phyloP scores from a whole-genome alignment of 805 yeast genomes.

The Tetrapisispora arboricola region DNA sequence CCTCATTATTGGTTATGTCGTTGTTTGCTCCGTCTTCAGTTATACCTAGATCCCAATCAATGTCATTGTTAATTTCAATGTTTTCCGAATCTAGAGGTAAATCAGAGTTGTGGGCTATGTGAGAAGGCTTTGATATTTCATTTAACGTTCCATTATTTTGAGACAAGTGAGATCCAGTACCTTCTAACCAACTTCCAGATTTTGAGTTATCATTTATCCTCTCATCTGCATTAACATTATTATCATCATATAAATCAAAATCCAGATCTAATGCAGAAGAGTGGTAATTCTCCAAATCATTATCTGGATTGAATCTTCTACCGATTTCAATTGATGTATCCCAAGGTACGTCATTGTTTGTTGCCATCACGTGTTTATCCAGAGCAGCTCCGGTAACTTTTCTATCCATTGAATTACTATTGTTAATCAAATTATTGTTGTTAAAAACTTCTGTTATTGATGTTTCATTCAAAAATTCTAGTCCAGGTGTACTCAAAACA shows the following conservation, averaged over 20 bases:
- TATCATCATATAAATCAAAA: constrained; percentile 25
- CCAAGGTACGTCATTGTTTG: constrained; percentile 9
- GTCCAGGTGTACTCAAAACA: constrained; percentile 56
- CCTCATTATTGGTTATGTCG: constrained; percentile 9
- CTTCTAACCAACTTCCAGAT: constrained; percentile 18
- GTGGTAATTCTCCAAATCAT: constrained; percentile 13
- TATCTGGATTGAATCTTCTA: constrained; percentile 19
- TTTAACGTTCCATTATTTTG: neutral
- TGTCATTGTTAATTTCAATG: constrained; percentile 19
- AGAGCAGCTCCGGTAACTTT: constrained; percentile 26
- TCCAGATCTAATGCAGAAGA: constrained; percentile 23
- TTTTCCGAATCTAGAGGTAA: constrained; percentile 18
- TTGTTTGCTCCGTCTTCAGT: constrained; percentile 11
- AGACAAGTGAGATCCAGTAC: constrained; percentile 11
- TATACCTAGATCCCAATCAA: constrained; percentile 25
- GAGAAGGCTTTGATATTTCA: neutral
- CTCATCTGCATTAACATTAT: neutral
- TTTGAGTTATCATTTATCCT: constrained; percentile 3
- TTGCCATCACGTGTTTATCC: neutral
- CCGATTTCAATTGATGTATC: constrained; percentile 27
- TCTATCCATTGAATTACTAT: constrained; percentile 18
- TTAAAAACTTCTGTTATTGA: constrained; percentile 10
- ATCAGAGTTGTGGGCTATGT: constrained; percentile 10
- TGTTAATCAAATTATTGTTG: constrained; percentile 6
- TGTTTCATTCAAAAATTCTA: constrained; percentile 24